Evolutionary conservation across 2,329 filamentous ascomycete genomes (phyloP).

Genomic region (Boeremia lycopersici): DNA sequence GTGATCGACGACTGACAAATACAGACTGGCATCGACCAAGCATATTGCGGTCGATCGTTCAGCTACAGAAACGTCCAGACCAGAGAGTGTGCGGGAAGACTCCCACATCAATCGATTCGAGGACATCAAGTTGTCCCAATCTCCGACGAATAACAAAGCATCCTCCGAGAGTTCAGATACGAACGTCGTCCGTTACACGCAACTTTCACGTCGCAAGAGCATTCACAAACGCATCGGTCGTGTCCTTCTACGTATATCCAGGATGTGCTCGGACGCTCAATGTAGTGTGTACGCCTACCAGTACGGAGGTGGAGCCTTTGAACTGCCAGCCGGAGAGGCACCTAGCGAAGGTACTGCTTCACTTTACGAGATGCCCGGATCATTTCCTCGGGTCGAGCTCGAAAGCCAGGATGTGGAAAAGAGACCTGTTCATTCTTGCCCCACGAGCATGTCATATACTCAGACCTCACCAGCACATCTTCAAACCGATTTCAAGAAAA

Average conservation of each 20-base stretch:
- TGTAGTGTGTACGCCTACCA: background rate
- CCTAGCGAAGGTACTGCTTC: background rate
- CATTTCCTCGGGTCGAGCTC: constrained; percentile 5
- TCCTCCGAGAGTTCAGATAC: background rate
- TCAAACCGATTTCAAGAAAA: background rate
- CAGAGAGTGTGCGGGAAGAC: background rate
- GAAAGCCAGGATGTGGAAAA: background rate
- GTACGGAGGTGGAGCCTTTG: background rate
- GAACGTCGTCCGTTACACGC: background rate
- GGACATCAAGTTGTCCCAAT: background rate
- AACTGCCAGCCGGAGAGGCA: background rate
- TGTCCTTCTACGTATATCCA: background rate
- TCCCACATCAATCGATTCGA: background rate
- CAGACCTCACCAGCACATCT: background rate
- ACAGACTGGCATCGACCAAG: constrained; percentile 10
- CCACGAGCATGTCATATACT: background rate
- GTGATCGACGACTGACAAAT: background rate
- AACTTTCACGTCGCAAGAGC: constrained; percentile 6
- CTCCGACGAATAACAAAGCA: background rate
- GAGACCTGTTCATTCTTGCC: background rate
- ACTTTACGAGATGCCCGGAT: constrained; percentile 5
- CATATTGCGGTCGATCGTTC: background rate
- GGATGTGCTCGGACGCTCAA: background rate
- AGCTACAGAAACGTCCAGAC: background rate
- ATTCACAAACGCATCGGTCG: constrained; percentile 2